phyloP scores from a whole-genome alignment of 1,139 yeast species.

The Pichia sp. region DNA sequence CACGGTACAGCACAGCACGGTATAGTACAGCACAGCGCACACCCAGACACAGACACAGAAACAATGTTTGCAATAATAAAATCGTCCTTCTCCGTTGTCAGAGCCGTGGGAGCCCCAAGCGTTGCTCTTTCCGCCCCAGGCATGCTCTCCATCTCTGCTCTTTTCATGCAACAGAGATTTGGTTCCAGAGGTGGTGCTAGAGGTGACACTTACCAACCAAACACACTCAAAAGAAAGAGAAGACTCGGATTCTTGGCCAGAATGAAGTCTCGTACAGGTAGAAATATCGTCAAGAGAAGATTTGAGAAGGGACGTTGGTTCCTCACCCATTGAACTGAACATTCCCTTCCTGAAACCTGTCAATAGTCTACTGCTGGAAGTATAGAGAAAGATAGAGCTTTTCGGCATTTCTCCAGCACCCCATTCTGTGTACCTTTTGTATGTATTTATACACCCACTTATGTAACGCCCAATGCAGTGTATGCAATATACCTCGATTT shows the following conservation, averaged over 20 bases:
- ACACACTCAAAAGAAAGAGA: conserved; percentile 84
- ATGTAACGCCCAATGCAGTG: too few relatives aligned
- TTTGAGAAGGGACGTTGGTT: conserved; percentile 93
- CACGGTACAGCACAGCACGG: not conserved
- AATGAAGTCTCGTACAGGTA: conserved; percentile 68
- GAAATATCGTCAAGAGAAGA: conserved; percentile 72
- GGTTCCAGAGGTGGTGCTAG: conserved; percentile 70
- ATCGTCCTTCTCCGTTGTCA: not conserved
- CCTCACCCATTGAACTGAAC: conserved; percentile 70
- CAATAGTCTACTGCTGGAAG: too few relatives aligned
- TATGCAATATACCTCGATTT: too few relatives aligned
- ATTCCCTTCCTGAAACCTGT: not conserved
- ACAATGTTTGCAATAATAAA: conserved; percentile 6
- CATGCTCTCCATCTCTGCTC: conserved; percentile 9
- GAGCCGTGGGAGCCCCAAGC: not conserved
- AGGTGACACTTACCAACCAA: conserved; percentile 95
- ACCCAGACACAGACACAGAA: not conserved
- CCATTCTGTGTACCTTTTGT: too few relatives aligned
- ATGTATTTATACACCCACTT: too few relatives aligned
- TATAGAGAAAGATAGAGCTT: too few relatives aligned
- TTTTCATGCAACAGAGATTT: conserved; percentile 26
- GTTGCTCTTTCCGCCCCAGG: conserved; percentile 10
- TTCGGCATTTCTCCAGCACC: too few relatives aligned
- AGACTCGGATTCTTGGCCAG: conserved; percentile 90
- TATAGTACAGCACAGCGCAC: not conserved